Conservation (phyloP, 2,329 filamentous ascomycete genomes). For the Tolypocladium tropicale region DNA sequence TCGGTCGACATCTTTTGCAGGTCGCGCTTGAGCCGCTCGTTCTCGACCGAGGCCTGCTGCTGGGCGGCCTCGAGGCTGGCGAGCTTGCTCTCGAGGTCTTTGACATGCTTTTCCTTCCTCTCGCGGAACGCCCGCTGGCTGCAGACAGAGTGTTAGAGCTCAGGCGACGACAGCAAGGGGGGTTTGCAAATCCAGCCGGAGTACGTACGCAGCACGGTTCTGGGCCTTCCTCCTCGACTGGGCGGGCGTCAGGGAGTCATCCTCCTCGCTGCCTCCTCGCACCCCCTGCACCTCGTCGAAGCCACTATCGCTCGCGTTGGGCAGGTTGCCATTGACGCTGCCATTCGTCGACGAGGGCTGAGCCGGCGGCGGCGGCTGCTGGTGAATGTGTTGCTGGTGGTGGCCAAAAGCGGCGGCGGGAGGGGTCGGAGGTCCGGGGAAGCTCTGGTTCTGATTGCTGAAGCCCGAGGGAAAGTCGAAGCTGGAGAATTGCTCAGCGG, state of each 20-base stretch:
- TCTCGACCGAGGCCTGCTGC: slow-evolving; percentile 64
- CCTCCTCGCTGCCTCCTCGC: slow-evolving; percentile 41
- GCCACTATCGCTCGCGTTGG: slow-evolving; percentile 27
- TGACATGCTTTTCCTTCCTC: slow-evolving; percentile 88
- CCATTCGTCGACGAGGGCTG: slow-evolving; percentile 10
- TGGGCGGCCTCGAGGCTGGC: slow-evolving; percentile 65
- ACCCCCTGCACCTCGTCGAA: slow-evolving; percentile 20
- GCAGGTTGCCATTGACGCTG: slow-evolving; percentile 9
- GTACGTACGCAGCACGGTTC: slow-evolving; percentile 50
- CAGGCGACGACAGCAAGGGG: neutral
- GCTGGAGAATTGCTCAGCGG: slow-evolving; percentile 35
- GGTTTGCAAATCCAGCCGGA: neutral
- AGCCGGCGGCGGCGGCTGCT: slow-evolving; percentile 13
- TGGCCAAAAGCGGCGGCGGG: slow-evolving; percentile 26
- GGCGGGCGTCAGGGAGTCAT: slow-evolving; percentile 44
- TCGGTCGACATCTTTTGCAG: slow-evolving; percentile 78
- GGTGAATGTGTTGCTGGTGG: slow-evolving; percentile 14
- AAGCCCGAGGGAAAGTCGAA: slow-evolving; percentile 34
- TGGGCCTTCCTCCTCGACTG: slow-evolving; percentile 51
- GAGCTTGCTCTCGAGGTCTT: slow-evolving; percentile 83
- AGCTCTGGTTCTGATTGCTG: slow-evolving; percentile 16
- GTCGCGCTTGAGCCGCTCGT: slow-evolving; percentile 75
- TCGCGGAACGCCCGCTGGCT: slow-evolving; percentile 95
- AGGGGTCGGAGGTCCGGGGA: slow-evolving; percentile 40
- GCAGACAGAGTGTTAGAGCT: neutral